Base-by-base conservation (phyloP, 2,329 filamentous ascomycete genomes). In the Apiospora aurea region DNA sequence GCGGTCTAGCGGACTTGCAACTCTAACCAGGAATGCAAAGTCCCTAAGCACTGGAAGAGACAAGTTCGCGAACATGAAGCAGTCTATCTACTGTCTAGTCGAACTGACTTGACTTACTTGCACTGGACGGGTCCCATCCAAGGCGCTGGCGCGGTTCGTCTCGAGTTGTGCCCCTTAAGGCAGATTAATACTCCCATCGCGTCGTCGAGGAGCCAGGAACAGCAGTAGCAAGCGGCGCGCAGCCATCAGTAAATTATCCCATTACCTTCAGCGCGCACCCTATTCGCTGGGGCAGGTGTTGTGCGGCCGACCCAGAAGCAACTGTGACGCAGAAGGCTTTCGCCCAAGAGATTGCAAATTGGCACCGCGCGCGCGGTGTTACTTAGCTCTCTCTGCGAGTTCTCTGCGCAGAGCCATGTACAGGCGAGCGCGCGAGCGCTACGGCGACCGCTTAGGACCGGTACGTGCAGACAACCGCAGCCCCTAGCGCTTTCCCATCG, bases 401-500 rank as follows among this genome's bases (percentile, higher is more conserved):
- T 14, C 51, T 34, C 26, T 43, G 41, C 10, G 26, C 14, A 34
- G 51, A 57, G 51, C 26, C 26, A 18, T 26, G 57, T 64, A 64
- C 57, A 34, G 13, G 26, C 26, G 26, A 29, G 26, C 26, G 26
- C 26, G 26, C 7, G 34, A 38, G 34, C 34, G 34, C 64, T 73
- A 71, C 72, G 72, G 72, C 72, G 67, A 57, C 64, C 69, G 51
- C 43, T n/a, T 68, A 34, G 61, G 72, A 64, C 64, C 72, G 26
- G 69, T 67, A 71, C 64, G 66, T 70, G 72, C 72, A 73, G 34
- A 61, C 18, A 64, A 38, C 34, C 21, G 21, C 29, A 14, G 16
- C 24, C 53, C 24, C 26, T 34, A 34, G 53, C 53, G 53, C 26
- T 34, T 29, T 53, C 14, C 44, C 34, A 18, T 61, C 57, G 18